Conservation (phyloP, 148 eudicot genomes). For the Rhododendron ferrugineum region DNA sequence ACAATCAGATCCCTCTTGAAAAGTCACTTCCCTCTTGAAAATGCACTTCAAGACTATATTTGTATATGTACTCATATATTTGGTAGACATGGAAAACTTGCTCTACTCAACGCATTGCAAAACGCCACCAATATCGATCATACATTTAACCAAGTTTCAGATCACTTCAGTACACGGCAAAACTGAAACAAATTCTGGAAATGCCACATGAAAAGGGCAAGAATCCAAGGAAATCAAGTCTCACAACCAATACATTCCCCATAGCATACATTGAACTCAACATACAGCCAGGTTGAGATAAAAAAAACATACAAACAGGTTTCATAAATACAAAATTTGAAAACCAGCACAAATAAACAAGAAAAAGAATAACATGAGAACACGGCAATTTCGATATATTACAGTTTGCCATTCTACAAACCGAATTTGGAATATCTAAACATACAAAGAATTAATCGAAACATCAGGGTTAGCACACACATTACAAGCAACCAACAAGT, state of each 20-base stretch:
- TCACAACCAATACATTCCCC: not conserved
- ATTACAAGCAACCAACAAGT: not conserved
- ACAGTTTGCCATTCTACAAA: not conserved
- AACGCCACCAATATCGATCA: not conserved
- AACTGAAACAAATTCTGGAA: not conserved
- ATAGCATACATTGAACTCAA: not conserved
- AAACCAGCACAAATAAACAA: not conserved
- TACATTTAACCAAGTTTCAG: not conserved
- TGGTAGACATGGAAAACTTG: not conserved
- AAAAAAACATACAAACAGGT: not conserved
- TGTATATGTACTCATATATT: not conserved
- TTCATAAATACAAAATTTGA: not conserved
- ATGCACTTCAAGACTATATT: not conserved
- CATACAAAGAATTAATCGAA: constrained; percentile 2
- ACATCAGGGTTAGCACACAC: not conserved
- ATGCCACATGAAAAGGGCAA: not conserved
- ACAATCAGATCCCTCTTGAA: not conserved
- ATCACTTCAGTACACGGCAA: not conserved
- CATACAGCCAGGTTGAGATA: not conserved
- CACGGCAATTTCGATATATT: not conserved
- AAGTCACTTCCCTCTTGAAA: not conserved
- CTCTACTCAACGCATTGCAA: not conserved
- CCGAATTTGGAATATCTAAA: not conserved
- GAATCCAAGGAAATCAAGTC: not conserved
- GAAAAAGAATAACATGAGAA: not conserved